Evolutionary conservation across 805 yeast genomes (phyloP).

Genomic region (Yarrowia keelungensis): DNA sequence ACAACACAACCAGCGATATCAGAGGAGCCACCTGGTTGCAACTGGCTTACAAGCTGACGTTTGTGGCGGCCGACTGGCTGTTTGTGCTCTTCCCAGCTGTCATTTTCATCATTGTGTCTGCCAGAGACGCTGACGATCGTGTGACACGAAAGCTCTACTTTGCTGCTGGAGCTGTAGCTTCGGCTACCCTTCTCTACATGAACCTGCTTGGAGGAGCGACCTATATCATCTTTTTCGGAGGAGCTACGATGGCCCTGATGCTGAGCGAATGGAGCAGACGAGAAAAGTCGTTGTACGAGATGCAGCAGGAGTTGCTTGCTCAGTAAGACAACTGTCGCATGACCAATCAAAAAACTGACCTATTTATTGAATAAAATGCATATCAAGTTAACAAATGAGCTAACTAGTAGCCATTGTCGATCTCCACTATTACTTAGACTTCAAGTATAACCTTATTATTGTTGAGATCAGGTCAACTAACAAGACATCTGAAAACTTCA

Average conservation of each 20-base stretch:
- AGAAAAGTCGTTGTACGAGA: constrained; percentile 3
- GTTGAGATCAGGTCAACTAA: too few relatives aligned
- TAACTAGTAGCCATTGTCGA: too few relatives aligned
- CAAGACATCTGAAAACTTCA: too few relatives aligned
- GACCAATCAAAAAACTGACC: not conserved
- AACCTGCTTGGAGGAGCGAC: constrained; percentile 14
- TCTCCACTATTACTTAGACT: too few relatives aligned
- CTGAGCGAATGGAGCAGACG: constrained; percentile 6
- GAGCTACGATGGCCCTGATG: constrained; percentile 7
- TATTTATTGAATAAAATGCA: constrained; percentile 8
- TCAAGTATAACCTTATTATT: too few relatives aligned
- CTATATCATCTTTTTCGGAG: constrained; percentile 14
- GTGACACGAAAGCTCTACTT: constrained; percentile 15
- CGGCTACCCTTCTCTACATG: constrained; percentile 11
- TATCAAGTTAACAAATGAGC: too few relatives aligned
- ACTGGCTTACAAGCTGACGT: constrained; percentile 5
- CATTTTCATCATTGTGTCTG: not conserved
- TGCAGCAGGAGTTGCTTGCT: constrained; percentile 1
- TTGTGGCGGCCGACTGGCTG: constrained; percentile 26
- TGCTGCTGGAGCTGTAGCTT: constrained; percentile 11
- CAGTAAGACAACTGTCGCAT: not conserved
- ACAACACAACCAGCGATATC: constrained; percentile 12
- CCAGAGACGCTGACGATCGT: constrained; percentile 6
- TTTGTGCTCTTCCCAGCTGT: constrained; percentile 12
- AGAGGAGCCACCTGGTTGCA: constrained; percentile 22